Evolutionary conservation across 23 red algal species (phyloP).

Genomic region (Gracilaria vermiculophylla): DNA sequence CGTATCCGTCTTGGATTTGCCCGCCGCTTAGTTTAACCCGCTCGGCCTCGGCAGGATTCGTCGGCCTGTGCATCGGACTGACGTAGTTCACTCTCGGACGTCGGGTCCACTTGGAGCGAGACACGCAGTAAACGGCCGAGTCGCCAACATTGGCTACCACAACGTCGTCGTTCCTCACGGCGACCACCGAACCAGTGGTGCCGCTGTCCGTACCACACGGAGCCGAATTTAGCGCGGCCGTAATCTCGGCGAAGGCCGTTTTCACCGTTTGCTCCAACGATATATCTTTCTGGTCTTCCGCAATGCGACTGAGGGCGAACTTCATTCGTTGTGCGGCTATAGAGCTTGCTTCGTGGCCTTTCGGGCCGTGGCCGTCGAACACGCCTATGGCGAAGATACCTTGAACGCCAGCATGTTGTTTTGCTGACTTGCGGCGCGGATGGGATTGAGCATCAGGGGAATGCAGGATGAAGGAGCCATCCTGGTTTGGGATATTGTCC

Average conservation of each 20-base stretch:
- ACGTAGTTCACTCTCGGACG: not conserved
- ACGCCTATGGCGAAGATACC: conserved; percentile 57
- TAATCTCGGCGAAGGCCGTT: conserved; percentile 13
- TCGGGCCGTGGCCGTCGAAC: conserved; percentile 46
- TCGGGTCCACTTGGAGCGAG: not conserved
- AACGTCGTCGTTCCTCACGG: conserved; percentile 42
- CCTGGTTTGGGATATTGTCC: conserved; percentile 53
- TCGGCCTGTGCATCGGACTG: conserved; percentile 48
- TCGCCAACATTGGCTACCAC: conserved; percentile 52
- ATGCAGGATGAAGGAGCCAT: conserved; percentile 20
- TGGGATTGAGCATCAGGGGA: not conserved
- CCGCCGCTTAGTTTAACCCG: conserved; percentile 33
- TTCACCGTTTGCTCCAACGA: conserved; percentile 10
- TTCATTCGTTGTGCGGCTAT: conserved; percentile 24
- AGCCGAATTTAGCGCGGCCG: conserved; percentile 27
- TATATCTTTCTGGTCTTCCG: not conserved
- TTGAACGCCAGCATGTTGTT: not conserved
- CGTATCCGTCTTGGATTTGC: conserved; percentile 15
- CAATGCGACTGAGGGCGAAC: conserved; percentile 16
- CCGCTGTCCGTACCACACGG: conserved; percentile 22
- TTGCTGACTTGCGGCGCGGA: not conserved
- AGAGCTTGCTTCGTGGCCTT: conserved; percentile 28
- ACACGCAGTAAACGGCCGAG: conserved; percentile 37
- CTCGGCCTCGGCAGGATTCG: conserved; percentile 28
- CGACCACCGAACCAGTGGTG: conserved; percentile 40